These are phyloP conservation scores for Laburnicola sp. DNA, from an alignment of 2,329 filamentous ascomycete genomes.

Conservation along the genomic window DNA sequence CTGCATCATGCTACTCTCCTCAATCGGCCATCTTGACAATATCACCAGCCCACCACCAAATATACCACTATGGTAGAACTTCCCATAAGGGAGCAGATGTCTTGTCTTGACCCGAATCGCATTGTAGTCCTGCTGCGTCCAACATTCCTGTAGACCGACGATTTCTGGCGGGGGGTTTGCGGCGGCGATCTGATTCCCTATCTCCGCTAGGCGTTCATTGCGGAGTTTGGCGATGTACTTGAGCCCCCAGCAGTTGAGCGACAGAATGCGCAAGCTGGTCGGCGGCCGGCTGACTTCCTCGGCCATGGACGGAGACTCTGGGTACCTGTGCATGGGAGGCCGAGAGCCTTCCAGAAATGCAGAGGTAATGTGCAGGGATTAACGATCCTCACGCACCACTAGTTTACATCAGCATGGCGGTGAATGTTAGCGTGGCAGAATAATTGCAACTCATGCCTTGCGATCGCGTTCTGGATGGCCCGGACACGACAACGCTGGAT, in stretches of 20 bases:
- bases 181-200: constrained; percentile 75
- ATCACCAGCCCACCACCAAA: constrained; percentile 90
- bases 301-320: constrained; percentile 25
- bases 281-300: constrained; percentile 36
- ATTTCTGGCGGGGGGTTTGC: constrained; percentile 74
- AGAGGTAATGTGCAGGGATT: constrained; percentile 11
- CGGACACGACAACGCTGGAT: constrained; percentile 1
- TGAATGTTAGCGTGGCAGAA: constrained; percentile 22
- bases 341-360: not conserved
- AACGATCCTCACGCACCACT: constrained; percentile 20
- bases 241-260: constrained; percentile 96
- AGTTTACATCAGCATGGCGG: not conserved
- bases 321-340: constrained; percentile 5
- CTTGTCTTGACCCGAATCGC: constrained; percentile 74
- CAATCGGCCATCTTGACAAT: constrained; percentile 87
- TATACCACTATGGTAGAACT: constrained; percentile 88
- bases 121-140: constrained; percentile 81
- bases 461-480: not conserved
- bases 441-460: not conserved
- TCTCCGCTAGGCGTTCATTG: constrained; percentile 76
- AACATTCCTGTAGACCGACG: constrained; percentile 94
- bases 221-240: constrained; percentile 82
- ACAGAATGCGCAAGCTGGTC: constrained; percentile 72
- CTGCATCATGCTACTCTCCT: constrained; percentile 79
- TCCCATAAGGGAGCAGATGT: constrained; percentile 79